A percentile compares a stretch with the other conserved stretches of the same genome.
phyloP scores from a whole-genome alignment of 2,329 filamentous ascomycete genomes.

The Cladosporium sp. region DNA sequence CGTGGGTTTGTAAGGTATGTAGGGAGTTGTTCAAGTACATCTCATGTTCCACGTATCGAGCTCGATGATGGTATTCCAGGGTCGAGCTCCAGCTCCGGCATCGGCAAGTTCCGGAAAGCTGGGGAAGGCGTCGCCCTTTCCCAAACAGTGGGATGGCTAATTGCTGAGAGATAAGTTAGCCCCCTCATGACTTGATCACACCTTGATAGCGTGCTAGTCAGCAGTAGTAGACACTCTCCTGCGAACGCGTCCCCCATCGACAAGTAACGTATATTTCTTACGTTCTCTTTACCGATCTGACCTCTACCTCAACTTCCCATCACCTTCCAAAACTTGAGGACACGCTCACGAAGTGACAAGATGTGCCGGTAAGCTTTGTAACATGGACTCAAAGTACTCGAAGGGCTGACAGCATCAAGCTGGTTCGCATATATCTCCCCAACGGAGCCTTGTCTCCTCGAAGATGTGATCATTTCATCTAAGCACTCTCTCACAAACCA shows the following conservation, averaged over 20 bases:
- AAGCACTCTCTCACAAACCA: slow-evolving; percentile 48
- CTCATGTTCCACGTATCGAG: not conserved
- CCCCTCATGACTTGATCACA: not conserved
- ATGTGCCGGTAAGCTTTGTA: slow-evolving; percentile 36
- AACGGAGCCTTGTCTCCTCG: slow-evolving; percentile 54
- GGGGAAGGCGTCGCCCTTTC: slow-evolving; percentile 1
- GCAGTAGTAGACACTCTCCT: not conserved
- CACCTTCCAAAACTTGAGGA: not conserved
- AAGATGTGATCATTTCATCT: slow-evolving; percentile 54
- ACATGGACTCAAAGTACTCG: not conserved
- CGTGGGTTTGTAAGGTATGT: not conserved
- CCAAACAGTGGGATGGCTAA: not conserved
- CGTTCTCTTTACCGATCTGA: not conserved
- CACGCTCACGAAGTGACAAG: not conserved
- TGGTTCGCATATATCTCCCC: slow-evolving; percentile 59
- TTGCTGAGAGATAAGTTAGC: slow-evolving; percentile 1
- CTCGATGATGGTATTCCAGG: not conserved
- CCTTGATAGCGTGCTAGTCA: not conserved
- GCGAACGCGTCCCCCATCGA: not conserved
- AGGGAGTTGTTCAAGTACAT: not conserved
- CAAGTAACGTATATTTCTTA: not conserved
- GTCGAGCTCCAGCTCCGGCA: slow-evolving; percentile 4
- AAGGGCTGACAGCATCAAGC: slow-evolving; percentile 41
- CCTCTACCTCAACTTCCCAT: not conserved
- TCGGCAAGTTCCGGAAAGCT: not conserved